Evolutionary conservation across 192 early-diverging fungal genomes (phyloP), one percentile per base, ranked within the genome.

Genomic region (Fimicolochytrium jonesii): DNA sequence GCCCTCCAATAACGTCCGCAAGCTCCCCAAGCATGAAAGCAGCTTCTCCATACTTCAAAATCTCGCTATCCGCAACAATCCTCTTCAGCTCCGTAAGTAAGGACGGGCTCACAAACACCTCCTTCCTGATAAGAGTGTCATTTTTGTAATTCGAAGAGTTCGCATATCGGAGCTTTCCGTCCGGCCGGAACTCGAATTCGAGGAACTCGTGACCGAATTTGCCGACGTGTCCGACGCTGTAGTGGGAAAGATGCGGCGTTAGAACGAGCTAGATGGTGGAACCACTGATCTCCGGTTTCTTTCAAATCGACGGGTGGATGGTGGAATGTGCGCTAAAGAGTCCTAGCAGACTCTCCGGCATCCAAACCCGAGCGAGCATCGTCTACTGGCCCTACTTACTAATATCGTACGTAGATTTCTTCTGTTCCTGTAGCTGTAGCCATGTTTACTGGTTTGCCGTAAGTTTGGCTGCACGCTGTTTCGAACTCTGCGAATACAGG

Each of bases 81-180:
- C 90, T 71, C 78, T 91, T 89, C 48, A 99, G 67, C 70, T 97
- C 94, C 47, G 81, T 80, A 61, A 99, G 75, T 56, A 97, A 75
- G 45, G 86, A 60, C 6, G 87, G 86, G 50, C 86, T 88, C 35
- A 95, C 83, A 28, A 79, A 83, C 64, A 94, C 88, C 67, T 92
- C 84, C 72, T 99, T 99, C 61, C 86, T 82, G 70, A 99, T 97
- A 74, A 99, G 81, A 32, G 88, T 89, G 72, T 97, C 96, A 61
- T 95, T 92, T 64, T 95, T 88, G 77, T 99, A 99, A 69, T 94
- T 94, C 23, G 93, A 95, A 79, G 95, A 91, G 80, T 99, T 99
- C 47, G 94, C 91, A 74, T 99, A 99, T 52, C 92, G 85, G 47
- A 95, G 90, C 36, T 83, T 80, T 39, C 93, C 93, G 43, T 92